Evolutionary conservation across 2,329 filamentous ascomycete species (phyloP).

Genomic region (Curvularia lunata): DNA sequence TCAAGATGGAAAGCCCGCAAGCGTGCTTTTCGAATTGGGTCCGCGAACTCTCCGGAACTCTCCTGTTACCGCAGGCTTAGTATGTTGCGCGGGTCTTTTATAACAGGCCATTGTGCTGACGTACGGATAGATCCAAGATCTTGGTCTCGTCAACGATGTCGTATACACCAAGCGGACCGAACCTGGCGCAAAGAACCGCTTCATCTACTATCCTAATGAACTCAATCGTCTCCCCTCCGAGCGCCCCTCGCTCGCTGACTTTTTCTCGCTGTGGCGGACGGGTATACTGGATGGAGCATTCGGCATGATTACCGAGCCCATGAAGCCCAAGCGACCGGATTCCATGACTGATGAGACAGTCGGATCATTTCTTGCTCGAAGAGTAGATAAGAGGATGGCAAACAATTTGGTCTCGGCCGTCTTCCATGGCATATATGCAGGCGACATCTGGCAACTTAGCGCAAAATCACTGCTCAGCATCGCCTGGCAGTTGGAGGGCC

Average conservation of each 20-base stretch:
- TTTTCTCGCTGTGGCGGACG: conserved; percentile 56
- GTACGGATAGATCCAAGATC: conserved; percentile 59
- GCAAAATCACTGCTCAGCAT: conserved; percentile 66
- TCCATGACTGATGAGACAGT: conserved; percentile 70
- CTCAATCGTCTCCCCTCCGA: conserved; percentile 60
- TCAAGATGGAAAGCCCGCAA: conserved; percentile 39
- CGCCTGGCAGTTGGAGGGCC: conserved; percentile 57
- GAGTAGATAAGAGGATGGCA: conserved; percentile 62
- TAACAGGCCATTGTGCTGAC: conserved; percentile 14
- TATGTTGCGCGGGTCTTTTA: conserved; percentile 50
- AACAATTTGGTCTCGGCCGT: conserved; percentile 78
- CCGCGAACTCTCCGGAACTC: conserved; percentile 78
- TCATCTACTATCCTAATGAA: conserved; percentile 87
- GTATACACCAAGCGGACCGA: conserved; percentile 59
- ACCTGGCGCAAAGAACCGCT: conserved; percentile 68
- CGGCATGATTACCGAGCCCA: conserved; percentile 47
- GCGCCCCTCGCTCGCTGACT: conserved; percentile 35
- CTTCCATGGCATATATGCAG: conserved; percentile 90
- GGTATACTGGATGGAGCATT: conserved; percentile 60
- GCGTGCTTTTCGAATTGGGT: conserved; percentile 81
- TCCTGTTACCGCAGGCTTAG: conserved; percentile 72
- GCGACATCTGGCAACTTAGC: conserved; percentile 82
- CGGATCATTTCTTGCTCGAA: conserved; percentile 67
- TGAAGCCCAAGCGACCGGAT: conserved; percentile 39
- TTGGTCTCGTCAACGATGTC: conserved; percentile 64